Conservation (phyloP, 2,329 filamentous ascomycete species). For the Dendryphion nanum region DNA sequence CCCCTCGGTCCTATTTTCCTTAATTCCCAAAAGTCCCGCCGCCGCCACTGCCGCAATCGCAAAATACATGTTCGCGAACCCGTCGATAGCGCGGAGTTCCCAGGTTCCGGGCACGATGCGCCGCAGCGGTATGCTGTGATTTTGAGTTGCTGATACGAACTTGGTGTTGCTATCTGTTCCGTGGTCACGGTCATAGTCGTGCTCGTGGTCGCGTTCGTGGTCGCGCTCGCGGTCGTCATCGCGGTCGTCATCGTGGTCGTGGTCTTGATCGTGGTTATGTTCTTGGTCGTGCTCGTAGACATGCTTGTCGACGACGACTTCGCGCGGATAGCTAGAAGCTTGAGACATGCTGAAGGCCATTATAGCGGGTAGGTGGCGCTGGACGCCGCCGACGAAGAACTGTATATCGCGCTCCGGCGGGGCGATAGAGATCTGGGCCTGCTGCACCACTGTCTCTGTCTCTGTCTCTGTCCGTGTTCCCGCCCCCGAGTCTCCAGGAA, state of each 20-base stretch:
- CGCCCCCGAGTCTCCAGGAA: constrained; percentile 60
- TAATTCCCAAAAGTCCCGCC: constrained; percentile 59
- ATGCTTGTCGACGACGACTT: too few relatives aligned
- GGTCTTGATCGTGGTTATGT: too few relatives aligned
- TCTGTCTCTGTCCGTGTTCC: too few relatives aligned
- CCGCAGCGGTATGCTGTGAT: constrained; percentile 72
- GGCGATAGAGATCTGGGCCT: constrained; percentile 68
- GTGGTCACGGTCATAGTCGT: too few relatives aligned
- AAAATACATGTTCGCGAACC: constrained; percentile 75
- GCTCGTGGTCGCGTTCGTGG: too few relatives aligned
- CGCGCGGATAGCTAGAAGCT: constrained; percentile 66
- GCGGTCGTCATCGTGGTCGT: too few relatives aligned
- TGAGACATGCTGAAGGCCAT: constrained; percentile 67
- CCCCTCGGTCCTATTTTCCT: constrained; percentile 33
- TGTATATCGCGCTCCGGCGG: constrained; percentile 54
- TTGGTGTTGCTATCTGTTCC: constrained; percentile 76
- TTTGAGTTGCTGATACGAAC: constrained; percentile 79
- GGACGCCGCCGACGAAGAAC: constrained; percentile 69
- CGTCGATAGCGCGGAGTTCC: constrained; percentile 78
- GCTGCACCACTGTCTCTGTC: constrained; percentile 30
- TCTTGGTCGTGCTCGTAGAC: too few relatives aligned
- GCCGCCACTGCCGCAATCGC: constrained; percentile 61
- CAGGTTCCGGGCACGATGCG: constrained; percentile 67
- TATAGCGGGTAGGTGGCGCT: constrained; percentile 65
- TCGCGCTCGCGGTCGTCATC: too few relatives aligned